Evolutionary conservation across 345 rosid genomes (phyloP).

Genomic region (Gossypium australe): DNA sequence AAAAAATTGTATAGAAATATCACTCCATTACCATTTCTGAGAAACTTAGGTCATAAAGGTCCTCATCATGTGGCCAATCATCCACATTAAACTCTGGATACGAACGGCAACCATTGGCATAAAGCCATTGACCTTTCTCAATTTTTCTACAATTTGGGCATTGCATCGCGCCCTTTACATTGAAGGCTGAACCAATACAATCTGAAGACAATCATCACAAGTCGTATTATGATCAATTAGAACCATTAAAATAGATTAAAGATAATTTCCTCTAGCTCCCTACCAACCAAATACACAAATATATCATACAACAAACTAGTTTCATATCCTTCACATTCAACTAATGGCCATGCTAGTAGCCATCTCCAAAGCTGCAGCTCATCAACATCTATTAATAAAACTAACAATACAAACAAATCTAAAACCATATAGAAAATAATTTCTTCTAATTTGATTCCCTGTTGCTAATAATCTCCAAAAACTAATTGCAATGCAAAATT

Average conservation of each 20-base stretch:
- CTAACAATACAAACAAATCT: not conserved
- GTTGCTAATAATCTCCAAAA: not conserved
- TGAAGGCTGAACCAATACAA: conserved; percentile 98
- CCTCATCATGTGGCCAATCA: conserved; percentile 93
- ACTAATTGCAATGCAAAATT: not conserved
- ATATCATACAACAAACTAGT: not conserved
- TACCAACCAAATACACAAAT: not conserved
- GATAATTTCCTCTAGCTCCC: not conserved
- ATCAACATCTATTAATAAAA: not conserved
- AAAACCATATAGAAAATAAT: not conserved
- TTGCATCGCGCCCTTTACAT: conserved; percentile 92
- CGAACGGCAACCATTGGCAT: conserved; percentile 71
- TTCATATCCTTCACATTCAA: not conserved
- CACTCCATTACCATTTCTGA: conserved; percentile 68
- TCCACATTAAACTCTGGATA: conserved; percentile 72
- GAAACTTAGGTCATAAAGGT: conserved; percentile 69
- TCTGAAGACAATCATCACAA: conserved; percentile 40
- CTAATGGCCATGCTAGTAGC: not conserved
- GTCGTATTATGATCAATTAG: not conserved
- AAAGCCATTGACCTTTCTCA: conserved; percentile 99
- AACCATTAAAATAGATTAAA: not conserved
- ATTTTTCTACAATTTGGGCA: conserved; percentile 97
- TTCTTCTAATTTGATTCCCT: not conserved
- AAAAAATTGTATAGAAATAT: not conserved
- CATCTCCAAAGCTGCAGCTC: not conserved